Percentiles rank a stretch among this genome's conserved stretches.
phyloP scores from a whole-genome alignment of 2,329 filamentous ascomycete species.

The Lasiodiplodia sp. region DNA sequence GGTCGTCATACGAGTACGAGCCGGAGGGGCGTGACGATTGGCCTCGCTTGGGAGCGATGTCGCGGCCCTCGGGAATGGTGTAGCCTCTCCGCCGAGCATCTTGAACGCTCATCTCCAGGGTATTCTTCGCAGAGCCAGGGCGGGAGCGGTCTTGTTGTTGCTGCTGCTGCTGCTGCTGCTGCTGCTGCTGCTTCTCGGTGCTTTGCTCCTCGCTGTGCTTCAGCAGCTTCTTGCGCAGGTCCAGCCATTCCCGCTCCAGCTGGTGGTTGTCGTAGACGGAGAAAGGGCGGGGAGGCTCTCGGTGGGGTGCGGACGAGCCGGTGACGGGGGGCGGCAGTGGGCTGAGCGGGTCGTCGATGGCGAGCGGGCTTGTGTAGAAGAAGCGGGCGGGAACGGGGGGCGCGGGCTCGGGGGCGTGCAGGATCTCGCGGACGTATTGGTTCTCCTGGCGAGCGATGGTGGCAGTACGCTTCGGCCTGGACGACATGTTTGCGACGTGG shows the following conservation, averaged over 20 bases:
- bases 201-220: slow-evolving; percentile 50
- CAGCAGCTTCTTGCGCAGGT: slow-evolving; percentile 60
- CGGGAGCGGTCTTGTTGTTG: background rate
- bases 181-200: slow-evolving; percentile 40
- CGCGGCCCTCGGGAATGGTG: slow-evolving; percentile 18
- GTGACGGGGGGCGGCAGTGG: slow-evolving; percentile 64
- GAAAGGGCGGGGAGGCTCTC: slow-evolving; percentile 76
- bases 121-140: slow-evolving; percentile 35
- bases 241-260: slow-evolving; percentile 79
- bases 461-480: slow-evolving; percentile 14
- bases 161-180: background rate
- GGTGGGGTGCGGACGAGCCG: slow-evolving; percentile 53
- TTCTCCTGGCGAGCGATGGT: slow-evolving; percentile 41
- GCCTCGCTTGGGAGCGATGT: slow-evolving; percentile 8
- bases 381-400: slow-evolving; percentile 58
- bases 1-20: slow-evolving; percentile 27
- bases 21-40: slow-evolving; percentile 23
- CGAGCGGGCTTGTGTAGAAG: slow-evolving; percentile 83
- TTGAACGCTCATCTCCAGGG: slow-evolving; percentile 2
- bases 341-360: slow-evolving; percentile 89
- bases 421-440: slow-evolving; percentile 54
- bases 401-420: slow-evolving; percentile 48
- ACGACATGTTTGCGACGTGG: slow-evolving; percentile 19
- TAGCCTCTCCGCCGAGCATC: slow-evolving; percentile 24
- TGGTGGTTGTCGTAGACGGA: slow-evolving; percentile 79